phyloP scores from a whole-genome alignment of 306 rosid genomes.

The Arachis stenosperma region DNA sequence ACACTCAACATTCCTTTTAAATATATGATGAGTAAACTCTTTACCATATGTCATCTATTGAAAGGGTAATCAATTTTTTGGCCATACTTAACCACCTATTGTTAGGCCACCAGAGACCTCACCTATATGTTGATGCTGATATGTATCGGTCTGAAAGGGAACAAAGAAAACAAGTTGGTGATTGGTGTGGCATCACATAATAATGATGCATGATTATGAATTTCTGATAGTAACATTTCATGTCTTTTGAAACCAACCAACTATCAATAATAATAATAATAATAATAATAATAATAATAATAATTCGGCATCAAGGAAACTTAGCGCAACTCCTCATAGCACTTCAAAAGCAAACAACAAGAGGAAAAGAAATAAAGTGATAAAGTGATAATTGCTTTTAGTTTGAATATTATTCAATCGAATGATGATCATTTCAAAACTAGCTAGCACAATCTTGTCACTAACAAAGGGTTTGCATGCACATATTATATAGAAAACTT shows the following conservation, averaged over 20 bases:
- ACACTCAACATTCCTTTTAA: too few species aligned
- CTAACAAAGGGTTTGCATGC: not conserved
- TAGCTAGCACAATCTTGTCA: conserved; percentile 12
- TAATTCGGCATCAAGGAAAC: not conserved
- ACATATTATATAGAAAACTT: conserved; percentile 11
- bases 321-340: conserved; percentile 2
- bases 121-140: not conserved
- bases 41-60: too few species aligned
- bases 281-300: too few species aligned
- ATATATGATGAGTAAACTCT: too few species aligned
- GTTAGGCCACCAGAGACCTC: too few species aligned
- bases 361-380: not conserved
- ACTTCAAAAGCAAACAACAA: conserved; percentile 1
- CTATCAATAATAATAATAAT: not conserved
- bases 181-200: conserved; percentile 36
- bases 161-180: not conserved
- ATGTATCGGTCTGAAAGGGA: conserved; percentile 1
- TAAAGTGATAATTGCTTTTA: not conserved
- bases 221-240: not conserved
- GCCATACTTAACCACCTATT: too few species aligned
- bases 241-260: not conserved
- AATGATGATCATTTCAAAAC: conserved; percentile 16
- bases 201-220: conserved; percentile 3
- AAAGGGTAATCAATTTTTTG: too few species aligned
- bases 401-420: not conserved